These are phyloP conservation scores for Pharnaceum exiguum DNA, from an alignment of 148 eudicot species.

Conservation along the genomic window DNA sequence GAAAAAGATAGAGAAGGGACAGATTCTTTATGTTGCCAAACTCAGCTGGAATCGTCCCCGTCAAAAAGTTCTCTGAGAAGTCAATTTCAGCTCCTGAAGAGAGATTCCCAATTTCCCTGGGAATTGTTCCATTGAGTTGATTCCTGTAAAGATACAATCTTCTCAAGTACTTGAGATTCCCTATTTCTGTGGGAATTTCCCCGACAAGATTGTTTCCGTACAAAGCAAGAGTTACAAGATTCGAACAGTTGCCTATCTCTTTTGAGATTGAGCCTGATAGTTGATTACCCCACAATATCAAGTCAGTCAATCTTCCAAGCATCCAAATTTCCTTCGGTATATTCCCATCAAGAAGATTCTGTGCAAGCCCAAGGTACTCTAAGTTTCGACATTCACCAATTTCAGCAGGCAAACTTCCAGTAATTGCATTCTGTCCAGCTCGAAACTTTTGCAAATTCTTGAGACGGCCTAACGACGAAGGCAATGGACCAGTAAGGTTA, in stretches of 20 bases:
- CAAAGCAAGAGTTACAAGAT: slow-evolving; percentile 69
- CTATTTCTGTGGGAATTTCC: slow-evolving; percentile 63
- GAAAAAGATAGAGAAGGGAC: slow-evolving; percentile 61
- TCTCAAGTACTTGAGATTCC: slow-evolving; percentile 46
- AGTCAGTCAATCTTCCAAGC: slow-evolving; percentile 56
- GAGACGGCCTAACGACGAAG: slow-evolving; percentile 65
- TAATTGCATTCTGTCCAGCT: slow-evolving; percentile 73
- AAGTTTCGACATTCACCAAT: slow-evolving; percentile 60
- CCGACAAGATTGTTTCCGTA: slow-evolving; percentile 82
- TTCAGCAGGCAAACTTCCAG: slow-evolving; percentile 77
- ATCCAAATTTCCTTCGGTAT: slow-evolving; percentile 75
- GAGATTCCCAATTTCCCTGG: slow-evolving; percentile 75
- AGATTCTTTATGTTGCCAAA: slow-evolving; percentile 54
- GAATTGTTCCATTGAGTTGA: slow-evolving; percentile 77
- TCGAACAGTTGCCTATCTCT: slow-evolving; percentile 78
- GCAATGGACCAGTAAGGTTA: slow-evolving; percentile 58
- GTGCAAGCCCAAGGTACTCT: slow-evolving; percentile 78
- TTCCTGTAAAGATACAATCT: slow-evolving; percentile 72
- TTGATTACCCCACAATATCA: slow-evolving; percentile 74
- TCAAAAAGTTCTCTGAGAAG: slow-evolving; percentile 73
- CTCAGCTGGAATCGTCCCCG: slow-evolving; percentile 76
- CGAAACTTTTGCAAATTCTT: slow-evolving; percentile 56
- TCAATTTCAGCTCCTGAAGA: slow-evolving; percentile 68
- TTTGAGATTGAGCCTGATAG: slow-evolving; percentile 64
- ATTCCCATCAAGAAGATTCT: slow-evolving; percentile 57